phyloP scores from a whole-genome alignment of 202 grass and related monocot genomes.

The Carex arenaria region DNA sequence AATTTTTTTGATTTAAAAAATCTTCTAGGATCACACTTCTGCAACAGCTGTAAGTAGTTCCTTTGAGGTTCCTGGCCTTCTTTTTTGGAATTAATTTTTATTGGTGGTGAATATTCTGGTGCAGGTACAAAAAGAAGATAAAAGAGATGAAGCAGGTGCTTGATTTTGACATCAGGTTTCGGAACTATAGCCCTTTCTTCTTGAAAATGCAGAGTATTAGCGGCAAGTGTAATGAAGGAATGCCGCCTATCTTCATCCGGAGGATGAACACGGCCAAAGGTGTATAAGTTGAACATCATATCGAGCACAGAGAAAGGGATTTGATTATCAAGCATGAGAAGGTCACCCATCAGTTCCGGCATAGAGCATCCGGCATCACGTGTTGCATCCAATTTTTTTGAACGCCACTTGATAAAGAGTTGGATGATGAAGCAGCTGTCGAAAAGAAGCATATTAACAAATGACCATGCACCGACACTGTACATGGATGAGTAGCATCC shows the following conservation, averaged over 20 bases:
- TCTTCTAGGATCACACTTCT: neutral
- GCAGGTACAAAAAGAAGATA: neutral
- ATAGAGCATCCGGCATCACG: neutral
- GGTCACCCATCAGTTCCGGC: neutral
- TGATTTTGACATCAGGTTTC: neutral
- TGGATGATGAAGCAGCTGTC: constrained; percentile 43
- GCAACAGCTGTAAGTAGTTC: neutral
- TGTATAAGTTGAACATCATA: constrained; percentile 15
- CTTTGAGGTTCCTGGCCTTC: neutral
- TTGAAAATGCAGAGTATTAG: neutral
- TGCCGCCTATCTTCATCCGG: neutral
- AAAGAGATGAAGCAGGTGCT: constrained; percentile 29
- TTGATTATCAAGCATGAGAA: constrained; percentile 21
- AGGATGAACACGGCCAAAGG: neutral
- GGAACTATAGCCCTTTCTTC: neutral
- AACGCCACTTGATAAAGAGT: constrained; percentile 8
- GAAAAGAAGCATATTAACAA: constrained; percentile 12
- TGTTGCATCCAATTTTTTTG: neutral
- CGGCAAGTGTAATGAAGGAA: neutral
- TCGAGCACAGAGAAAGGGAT: constrained; percentile 14
- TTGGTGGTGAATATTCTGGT: too few species aligned
- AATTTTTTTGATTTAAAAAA: neutral
- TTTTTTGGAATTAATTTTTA: neutral
- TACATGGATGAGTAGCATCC: too few species aligned
- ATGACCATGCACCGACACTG: neutral